Conservation (phyloP, 2,329 filamentous ascomycete genomes). For the Aureobasidium subglaciale region DNA sequence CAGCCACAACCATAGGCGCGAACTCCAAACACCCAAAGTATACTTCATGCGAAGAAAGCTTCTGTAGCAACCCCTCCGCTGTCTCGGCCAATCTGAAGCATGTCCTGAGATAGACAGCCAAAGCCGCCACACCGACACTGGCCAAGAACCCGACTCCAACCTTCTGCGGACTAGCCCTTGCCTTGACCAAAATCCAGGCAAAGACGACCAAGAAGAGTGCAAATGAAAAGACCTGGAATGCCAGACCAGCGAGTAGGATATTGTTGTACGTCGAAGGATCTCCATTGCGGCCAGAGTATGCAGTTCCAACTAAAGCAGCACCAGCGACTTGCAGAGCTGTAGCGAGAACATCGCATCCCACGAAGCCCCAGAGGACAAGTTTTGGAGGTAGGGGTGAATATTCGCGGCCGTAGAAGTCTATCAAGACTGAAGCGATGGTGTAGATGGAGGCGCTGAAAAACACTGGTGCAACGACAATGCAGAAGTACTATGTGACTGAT, state of each 20-base stretch:
- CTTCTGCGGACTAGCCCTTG: neutral
- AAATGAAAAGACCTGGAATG: constrained; percentile 49
- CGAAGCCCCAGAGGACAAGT: constrained; percentile 47
- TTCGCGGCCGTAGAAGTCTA: constrained; percentile 37
- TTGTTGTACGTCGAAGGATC: constrained; percentile 48
- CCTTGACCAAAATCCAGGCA: neutral
- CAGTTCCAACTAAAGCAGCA: constrained; percentile 47
- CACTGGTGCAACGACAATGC: constrained; percentile 53
- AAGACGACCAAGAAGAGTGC: constrained; percentile 36
- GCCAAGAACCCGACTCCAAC: constrained; percentile 34
- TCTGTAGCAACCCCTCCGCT: constrained; percentile 40
- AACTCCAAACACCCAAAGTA: constrained; percentile 51
- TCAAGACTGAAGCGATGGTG: constrained; percentile 46
- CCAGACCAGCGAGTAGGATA: constrained; percentile 49
- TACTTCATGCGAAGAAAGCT: constrained; percentile 44
- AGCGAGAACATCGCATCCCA: constrained; percentile 47
- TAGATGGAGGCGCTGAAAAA: constrained; percentile 52
- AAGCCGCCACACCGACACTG: constrained; percentile 38
- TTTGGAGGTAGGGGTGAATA: constrained; percentile 42
- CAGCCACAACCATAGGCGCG: constrained; percentile 45
- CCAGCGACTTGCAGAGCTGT: constrained; percentile 49
- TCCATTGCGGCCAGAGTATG: constrained; percentile 38
- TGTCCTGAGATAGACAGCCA: constrained; percentile 48
- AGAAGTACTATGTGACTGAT: constrained; percentile 43
- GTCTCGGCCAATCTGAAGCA: constrained; percentile 51